phyloP scores from a whole-genome alignment of 1,284 basidiomycete species.

The Psilocybe mexicana region DNA sequence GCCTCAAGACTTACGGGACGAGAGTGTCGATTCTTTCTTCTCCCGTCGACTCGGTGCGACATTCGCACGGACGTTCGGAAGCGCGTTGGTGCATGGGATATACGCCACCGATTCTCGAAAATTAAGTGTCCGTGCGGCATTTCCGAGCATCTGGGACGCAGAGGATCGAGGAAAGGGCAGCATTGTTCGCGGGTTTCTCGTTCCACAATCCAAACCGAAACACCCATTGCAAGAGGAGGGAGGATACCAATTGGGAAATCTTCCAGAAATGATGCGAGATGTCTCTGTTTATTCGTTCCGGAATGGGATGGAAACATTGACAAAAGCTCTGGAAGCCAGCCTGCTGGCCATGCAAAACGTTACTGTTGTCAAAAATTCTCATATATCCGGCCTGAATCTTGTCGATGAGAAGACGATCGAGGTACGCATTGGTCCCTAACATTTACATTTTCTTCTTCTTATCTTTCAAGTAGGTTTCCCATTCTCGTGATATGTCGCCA shows the following conservation, averaged over 20 bases:
- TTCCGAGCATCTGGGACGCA: conserved; percentile 72
- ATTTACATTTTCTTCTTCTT: not conserved
- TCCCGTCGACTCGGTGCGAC: conserved; percentile 71
- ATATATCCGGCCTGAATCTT: conserved; percentile 38
- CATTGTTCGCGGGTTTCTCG: conserved; percentile 64
- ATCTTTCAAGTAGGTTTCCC: conserved; percentile 39
- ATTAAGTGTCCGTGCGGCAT: conserved; percentile 77
- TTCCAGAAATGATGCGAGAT: conserved; percentile 54
- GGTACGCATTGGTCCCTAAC: conserved; percentile 32
- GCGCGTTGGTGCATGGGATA: conserved; percentile 89
- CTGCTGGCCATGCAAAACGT: conserved; percentile 59
- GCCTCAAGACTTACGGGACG: conserved; percentile 53
- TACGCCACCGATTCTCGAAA: conserved; percentile 84
- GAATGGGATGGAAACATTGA: conserved; percentile 77
- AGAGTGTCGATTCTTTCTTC: conserved; percentile 83
- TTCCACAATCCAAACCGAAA: conserved; percentile 21
- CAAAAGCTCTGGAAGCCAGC: conserved; percentile 52
- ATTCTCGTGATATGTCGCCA: conserved; percentile 34
- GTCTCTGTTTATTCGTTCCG: conserved; percentile 80
- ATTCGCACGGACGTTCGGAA: conserved; percentile 77
- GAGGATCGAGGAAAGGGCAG: conserved; percentile 70
- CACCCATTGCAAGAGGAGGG: conserved; percentile 24
- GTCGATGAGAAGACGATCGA: conserved; percentile 40
- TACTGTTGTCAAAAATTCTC: conserved; percentile 49
- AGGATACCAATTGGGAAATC: conserved; percentile 53